A percentile compares a stretch with the other conserved stretches of the same genome.
Evolutionary conservation across 2,329 filamentous ascomycete species (phyloP).

Genomic region (Lachnellula hyalina): DNA sequence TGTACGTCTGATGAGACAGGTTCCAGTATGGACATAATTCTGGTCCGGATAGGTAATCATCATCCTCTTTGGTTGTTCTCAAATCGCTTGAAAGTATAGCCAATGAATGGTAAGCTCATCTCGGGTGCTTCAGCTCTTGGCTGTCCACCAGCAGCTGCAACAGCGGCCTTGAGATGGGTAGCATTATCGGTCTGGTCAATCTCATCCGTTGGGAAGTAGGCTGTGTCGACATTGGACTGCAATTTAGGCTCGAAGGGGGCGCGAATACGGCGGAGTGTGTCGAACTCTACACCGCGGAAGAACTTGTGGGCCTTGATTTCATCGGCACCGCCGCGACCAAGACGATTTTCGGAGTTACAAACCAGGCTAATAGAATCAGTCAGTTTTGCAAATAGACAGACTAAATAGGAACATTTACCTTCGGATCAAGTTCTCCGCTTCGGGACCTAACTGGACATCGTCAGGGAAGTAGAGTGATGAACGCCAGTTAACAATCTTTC

Average conservation of each 20-base stretch:
- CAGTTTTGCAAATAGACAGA: constrained; percentile 17
- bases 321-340: constrained; percentile 78
- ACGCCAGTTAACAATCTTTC: constrained; percentile 98
- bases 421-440: constrained; percentile 88
- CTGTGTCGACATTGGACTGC: constrained; percentile 89
- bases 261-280: constrained; percentile 83
- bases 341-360: constrained; percentile 86
- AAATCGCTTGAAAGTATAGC: constrained; percentile 97
- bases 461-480: constrained; percentile 95
- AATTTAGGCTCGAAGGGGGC: constrained; percentile 95
- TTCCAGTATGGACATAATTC: no score
- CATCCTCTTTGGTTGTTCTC: constrained; percentile 61
- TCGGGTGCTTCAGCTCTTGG: constrained; percentile 75
- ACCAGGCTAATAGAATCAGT: constrained; percentile 60
- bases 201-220: constrained; percentile 98
- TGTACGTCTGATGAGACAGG: no score
- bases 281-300: constrained; percentile 95
- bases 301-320: constrained; percentile 94
- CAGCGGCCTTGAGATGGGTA: constrained; percentile 69
- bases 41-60: constrained; percentile 15
- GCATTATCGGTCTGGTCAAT: constrained; percentile 95
- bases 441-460: constrained; percentile 80
- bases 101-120: constrained; percentile 93
- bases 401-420: constrained; percentile 52
- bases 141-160: constrained; percentile 49